Evolutionary conservation across 75 land plant species (phyloP), one percentile per base, ranked within the genome.

Genomic region (Cunninghamia lanceolata): DNA sequence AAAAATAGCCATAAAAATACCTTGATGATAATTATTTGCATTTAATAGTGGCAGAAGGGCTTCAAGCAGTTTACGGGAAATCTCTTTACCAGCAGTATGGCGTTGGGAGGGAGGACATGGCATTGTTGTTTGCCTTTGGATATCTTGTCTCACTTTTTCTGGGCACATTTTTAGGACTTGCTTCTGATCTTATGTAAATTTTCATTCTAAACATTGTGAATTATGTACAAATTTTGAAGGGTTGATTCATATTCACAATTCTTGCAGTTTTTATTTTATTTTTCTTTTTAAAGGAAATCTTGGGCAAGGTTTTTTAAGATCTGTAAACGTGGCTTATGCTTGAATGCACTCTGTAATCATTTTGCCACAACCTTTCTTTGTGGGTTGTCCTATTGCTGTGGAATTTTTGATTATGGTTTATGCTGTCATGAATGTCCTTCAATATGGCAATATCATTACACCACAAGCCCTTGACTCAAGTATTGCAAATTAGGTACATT

Each of bases 171-270:
- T 86, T 92, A 8, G 99, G 95, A 66, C 53, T 92, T 43, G 59
- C 92, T 42, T 90, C 92, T 40, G 99, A 97, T 90, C 50, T 90
- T 14, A 86, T 94, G 99, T 97, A 86, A 92, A 94, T 88, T 14
- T 5, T 79, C 59, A 28, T 16, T 78, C 50, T 76, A 42, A 21
- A 10, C 13, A 10, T 32, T 71, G 0, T 71, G 32, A 30, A 30
- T 71, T 71, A 71, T 32, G 36, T 2, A 71, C 8, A 32, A 32
- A 0, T 32, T 30, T 71, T n/a, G 35, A 30, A 71, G 74, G 13
- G 74, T 71, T 71, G 74, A 71, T 71, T 71, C 35, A 32, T 6
- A 71, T 71, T 71, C 14, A 71, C 35, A 30, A 59, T 59, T 59
- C 66, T 19, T 59, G 66, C 66, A 19, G 4, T 19, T 21, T 54